Percentiles rank a stretch among this genome's conserved stretches.
Evolutionary conservation across 345 rosid genomes (phyloP).

Genomic region (Acer saccharum): DNA sequence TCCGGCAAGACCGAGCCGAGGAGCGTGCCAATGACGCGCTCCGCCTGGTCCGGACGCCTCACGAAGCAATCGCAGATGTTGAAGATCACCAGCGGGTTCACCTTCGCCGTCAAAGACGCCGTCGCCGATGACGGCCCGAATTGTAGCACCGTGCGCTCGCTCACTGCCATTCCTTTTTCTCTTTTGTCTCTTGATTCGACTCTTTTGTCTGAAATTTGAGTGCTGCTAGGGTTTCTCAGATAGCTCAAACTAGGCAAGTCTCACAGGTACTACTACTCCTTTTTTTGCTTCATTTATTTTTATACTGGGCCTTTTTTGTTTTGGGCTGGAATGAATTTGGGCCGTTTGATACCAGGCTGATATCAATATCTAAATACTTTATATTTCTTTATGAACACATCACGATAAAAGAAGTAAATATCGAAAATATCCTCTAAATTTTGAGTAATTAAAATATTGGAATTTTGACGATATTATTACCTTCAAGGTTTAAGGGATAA

Average conservation of each 20-base stretch:
- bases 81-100: constrained; percentile 89
- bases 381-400: too few relatives aligned
- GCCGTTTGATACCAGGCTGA: too few relatives aligned
- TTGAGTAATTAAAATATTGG: too few relatives aligned
- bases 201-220: too few relatives aligned
- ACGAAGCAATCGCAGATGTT: constrained; percentile 96
- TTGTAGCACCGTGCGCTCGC: constrained; percentile 71
- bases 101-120: constrained; percentile 50
- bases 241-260: background rate
- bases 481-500: too few relatives aligned
- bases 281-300: background rate
- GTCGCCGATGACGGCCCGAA: constrained; percentile 43
- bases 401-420: too few relatives aligned
- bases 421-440: too few relatives aligned
- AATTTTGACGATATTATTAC: too few relatives aligned
- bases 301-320: background rate
- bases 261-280: too few relatives aligned
- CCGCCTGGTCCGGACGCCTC: constrained; percentile 90
- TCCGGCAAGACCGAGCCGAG: constrained; percentile 86
- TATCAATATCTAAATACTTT: too few relatives aligned
- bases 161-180: constrained; percentile 58
- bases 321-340: too few relatives aligned
- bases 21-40: constrained; percentile 94
- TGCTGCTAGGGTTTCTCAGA: constrained; percentile 35
- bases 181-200: constrained; percentile 9